Percentiles rank a stretch among this genome's conserved stretches.
Conservation (phyloP, 2,329 filamentous ascomycete species). For the Aspergillus ochraceus region DNA sequence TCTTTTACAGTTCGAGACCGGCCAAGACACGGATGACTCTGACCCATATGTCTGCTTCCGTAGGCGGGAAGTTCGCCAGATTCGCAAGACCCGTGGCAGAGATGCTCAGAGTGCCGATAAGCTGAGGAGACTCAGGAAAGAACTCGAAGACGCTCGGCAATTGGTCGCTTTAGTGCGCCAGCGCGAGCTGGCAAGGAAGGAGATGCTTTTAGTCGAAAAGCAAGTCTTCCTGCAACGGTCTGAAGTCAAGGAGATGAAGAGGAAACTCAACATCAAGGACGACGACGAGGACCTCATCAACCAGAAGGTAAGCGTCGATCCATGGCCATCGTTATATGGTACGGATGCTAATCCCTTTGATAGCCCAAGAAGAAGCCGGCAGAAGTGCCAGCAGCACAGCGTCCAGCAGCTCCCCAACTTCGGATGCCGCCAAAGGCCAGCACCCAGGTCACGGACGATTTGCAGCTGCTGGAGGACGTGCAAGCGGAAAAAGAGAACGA, state of each 20-base stretch:
- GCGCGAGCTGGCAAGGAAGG: conserved; percentile 76
- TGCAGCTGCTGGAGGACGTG: conserved; percentile 73
- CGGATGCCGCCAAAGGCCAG: conserved; percentile 71
- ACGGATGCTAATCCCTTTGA: conserved; percentile 39
- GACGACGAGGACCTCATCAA: conserved; percentile 95
- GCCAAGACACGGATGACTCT: conserved; percentile 89
- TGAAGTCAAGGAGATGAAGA: conserved; percentile 83
- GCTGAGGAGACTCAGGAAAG: conserved; percentile 83
- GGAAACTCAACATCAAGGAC: conserved; percentile 82
- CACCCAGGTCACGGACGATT: conserved; percentile 75
- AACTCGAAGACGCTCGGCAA: conserved; percentile 84
- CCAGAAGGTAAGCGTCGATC: conserved; percentile 68
- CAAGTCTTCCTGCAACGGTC: conserved; percentile 79
- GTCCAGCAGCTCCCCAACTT: conserved; percentile 63
- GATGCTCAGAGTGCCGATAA: conserved; percentile 95
- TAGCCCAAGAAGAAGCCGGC: conserved; percentile 70
- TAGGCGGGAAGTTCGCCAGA: conserved; percentile 88
- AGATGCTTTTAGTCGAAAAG: conserved; percentile 72
- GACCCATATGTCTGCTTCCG: conserved; percentile 99
- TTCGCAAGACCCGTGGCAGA: conserved; percentile 88
- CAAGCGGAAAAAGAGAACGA: conserved; percentile 78
- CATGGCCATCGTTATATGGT: conserved; percentile 29
- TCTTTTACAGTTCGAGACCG: conserved; percentile 70
- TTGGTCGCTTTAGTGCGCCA: conserved; percentile 75
- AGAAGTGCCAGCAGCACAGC: conserved; percentile 62